phyloP scores from a whole-genome alignment of 2,329 filamentous ascomycete species.

The Ceratocystis ficicola region DNA sequence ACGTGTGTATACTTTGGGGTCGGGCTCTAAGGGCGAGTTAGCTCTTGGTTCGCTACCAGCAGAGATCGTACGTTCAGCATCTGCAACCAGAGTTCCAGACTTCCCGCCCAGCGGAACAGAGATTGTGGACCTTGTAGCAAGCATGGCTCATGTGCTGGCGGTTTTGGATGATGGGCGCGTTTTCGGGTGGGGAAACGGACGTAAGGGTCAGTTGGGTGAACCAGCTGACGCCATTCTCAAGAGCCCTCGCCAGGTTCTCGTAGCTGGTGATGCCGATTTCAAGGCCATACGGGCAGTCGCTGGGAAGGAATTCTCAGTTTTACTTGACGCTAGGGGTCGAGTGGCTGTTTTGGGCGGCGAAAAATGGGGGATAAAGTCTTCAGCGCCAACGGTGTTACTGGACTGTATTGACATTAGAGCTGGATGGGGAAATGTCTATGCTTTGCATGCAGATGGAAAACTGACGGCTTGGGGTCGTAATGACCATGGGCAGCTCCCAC shows the following conservation, averaged over 20 bases:
- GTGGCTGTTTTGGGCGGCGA: slow-evolving; percentile 59
- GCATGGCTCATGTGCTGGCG: slow-evolving; percentile 65
- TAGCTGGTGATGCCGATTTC: slow-evolving; percentile 39
- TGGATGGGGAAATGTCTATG: slow-evolving; percentile 71
- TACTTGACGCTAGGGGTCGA: slow-evolving; percentile 36
- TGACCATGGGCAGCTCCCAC: slow-evolving; percentile 71
- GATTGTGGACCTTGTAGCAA: slow-evolving; percentile 55
- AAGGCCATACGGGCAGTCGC: slow-evolving; percentile 56
- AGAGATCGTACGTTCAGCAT: slow-evolving; percentile 36
- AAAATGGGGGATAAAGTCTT: slow-evolving; percentile 55
- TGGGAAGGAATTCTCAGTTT: slow-evolving; percentile 72
- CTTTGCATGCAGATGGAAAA: slow-evolving; percentile 48
- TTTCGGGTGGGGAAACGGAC: slow-evolving; percentile 79
- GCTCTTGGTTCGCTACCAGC: slow-evolving; percentile 43
- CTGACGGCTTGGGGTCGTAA: slow-evolving; percentile 69
- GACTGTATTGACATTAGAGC: slow-evolving; percentile 59
- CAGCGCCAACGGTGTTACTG: slow-evolving; percentile 40
- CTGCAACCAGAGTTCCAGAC: slow-evolving; percentile 39
- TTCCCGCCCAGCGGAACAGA: slow-evolving; percentile 51
- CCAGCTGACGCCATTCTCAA: slow-evolving; percentile 40
- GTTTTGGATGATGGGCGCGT: slow-evolving; percentile 63
- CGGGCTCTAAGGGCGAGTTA: slow-evolving; percentile 59
- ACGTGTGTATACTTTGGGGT: slow-evolving; percentile 51
- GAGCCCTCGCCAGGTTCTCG: slow-evolving; percentile 48
- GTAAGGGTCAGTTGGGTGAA: slow-evolving; percentile 70